Evolutionary conservation across 2,329 filamentous ascomycete species (phyloP).

Genomic region (Talaromyces marneffei): DNA sequence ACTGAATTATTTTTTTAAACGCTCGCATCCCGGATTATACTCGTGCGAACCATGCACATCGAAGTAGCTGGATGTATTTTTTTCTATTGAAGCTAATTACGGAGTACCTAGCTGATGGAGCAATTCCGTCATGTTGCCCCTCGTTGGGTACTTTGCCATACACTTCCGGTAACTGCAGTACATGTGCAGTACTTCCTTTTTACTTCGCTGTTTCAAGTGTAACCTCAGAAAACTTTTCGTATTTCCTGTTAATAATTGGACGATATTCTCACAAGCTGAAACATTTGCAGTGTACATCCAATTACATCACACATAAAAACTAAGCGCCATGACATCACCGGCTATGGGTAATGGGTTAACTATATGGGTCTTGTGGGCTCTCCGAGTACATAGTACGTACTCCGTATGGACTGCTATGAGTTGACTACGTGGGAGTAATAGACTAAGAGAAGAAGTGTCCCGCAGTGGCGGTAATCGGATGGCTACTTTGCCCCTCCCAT

Average conservation of each 20-base stretch:
- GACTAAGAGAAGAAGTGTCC: not conserved
- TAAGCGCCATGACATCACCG: slow-evolving; percentile 10
- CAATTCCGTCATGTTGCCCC: slow-evolving; percentile 13
- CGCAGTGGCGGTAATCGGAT: not conserved
- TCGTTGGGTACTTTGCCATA: not conserved
- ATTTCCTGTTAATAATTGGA: not conserved
- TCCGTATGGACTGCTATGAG: no score
- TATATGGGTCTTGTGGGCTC: not conserved
- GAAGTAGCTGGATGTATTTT: not conserved
- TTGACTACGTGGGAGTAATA: no score
- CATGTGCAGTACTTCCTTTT: not conserved
- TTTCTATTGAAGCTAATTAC: no score
- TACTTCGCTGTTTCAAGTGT: not conserved
- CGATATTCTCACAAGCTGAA: not conserved
- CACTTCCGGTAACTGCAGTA: not conserved
- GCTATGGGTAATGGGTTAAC: not conserved
- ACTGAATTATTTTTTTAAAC: not conserved
- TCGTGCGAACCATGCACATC: not conserved
- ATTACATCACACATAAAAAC: not conserved
- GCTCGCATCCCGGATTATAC: not conserved
- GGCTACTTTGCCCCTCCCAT: not conserved
- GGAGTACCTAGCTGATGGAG: slow-evolving; percentile 11
- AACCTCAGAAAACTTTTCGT: not conserved
- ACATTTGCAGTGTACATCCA: not conserved
- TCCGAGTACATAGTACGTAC: not conserved